Conservation (phyloP, 331 rosid species). For the Malus hybrid region DNA sequence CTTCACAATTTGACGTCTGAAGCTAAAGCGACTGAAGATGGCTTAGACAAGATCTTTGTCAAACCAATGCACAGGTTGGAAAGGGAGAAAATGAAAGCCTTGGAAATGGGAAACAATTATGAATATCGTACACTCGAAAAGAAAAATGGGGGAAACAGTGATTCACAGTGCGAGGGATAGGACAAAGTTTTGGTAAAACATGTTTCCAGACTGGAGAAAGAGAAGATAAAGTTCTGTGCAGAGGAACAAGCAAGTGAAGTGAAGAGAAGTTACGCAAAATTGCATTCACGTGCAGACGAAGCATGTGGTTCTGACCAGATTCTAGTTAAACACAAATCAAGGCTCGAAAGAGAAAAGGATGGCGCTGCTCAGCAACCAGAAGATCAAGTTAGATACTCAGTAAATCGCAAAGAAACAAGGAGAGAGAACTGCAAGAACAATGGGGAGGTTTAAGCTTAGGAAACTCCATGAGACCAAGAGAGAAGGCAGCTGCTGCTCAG, state of each 20-base stretch:
- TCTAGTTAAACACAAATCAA: constrained; percentile 58
- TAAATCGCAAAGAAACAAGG: constrained; percentile 66
- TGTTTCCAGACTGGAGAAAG: constrained; percentile 74
- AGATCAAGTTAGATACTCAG: constrained; percentile 27
- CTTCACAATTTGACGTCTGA: neutral
- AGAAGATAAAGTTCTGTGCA: constrained; percentile 39
- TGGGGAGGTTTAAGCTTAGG: constrained; percentile 93
- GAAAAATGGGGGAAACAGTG: constrained; percentile 29
- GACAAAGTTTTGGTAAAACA: constrained; percentile 69
- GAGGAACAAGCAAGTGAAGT: constrained; percentile 30
- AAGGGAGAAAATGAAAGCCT: constrained; percentile 58
- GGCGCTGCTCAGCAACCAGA: constrained; percentile 49
- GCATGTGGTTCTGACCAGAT: constrained; percentile 56
- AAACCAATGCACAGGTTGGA: constrained; percentile 63
- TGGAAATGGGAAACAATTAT: constrained; percentile 25
- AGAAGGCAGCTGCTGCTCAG: constrained; percentile 45
- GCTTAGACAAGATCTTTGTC: constrained; percentile 52
- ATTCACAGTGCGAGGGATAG: constrained; percentile 55
- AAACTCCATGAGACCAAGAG: constrained; percentile 61
- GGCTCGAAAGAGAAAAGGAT: constrained; percentile 73
- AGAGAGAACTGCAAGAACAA: constrained; percentile 66
- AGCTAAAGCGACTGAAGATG: constrained; percentile 28
- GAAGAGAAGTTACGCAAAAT: constrained; percentile 29
- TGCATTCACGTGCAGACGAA: constrained; percentile 19
- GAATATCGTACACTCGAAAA: constrained; percentile 14